A percentile compares a stretch with the other conserved stretches of the same genome.
These are phyloP conservation scores for Trichosanthes cucumerina DNA, from an alignment of 306 rosid species.

Conservation along the genomic window DNA sequence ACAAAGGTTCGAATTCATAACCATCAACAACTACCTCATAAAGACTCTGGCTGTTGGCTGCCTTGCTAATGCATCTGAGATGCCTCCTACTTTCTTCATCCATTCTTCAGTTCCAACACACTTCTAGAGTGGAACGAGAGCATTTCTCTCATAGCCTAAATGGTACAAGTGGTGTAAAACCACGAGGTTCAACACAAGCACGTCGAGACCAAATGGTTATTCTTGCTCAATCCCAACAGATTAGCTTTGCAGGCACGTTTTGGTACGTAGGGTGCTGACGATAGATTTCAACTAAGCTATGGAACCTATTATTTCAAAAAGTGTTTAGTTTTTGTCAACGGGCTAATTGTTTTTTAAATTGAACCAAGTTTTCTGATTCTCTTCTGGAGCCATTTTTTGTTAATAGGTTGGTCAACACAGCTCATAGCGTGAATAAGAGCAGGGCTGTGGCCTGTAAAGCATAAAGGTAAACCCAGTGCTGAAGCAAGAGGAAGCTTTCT, in stretches of 20 bases:
- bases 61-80: not conserved
- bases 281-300: no score
- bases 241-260: not conserved
- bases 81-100: not conserved
- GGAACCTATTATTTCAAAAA: no score
- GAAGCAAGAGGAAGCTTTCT: not conserved
- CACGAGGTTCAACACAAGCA: not conserved
- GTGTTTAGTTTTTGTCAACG: no score
- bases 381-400: not conserved
- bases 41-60: not conserved
- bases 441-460: not conserved
- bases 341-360: not conserved
- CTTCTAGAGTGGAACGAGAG: not conserved
- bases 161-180: not conserved
- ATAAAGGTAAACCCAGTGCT: not conserved
- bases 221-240: not conserved
- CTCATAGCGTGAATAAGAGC: not conserved
- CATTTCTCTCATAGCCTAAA: not conserved
- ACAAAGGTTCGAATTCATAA: not conserved
- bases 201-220: not conserved
- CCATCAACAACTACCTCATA: not conserved
- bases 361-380: not conserved
- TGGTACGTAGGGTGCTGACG: no score
- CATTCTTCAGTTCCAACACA: not conserved
- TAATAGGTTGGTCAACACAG: not conserved